Evolutionary conservation across 192 early-diverging fungal species (phyloP).

Genomic region (Chytriomyces confervae): DNA sequence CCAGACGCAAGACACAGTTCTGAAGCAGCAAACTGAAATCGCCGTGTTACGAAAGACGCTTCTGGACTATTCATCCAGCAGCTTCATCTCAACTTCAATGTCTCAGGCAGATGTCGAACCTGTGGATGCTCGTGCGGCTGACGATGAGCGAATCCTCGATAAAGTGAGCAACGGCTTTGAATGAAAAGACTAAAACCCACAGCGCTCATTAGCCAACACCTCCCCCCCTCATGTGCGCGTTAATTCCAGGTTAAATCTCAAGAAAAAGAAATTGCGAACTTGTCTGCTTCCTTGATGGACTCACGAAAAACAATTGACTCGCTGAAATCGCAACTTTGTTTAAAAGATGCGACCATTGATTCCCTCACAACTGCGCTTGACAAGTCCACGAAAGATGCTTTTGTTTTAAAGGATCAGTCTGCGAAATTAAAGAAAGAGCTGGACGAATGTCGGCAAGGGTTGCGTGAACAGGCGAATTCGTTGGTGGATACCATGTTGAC

Average conservation of each 20-base stretch:
- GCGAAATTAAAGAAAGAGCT: not conserved
- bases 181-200: no score
- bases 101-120: no score
- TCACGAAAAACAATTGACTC: not conserved
- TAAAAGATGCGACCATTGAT: not conserved
- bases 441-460: not conserved
- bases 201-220: no score
- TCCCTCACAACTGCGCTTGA: slow-evolving; percentile 8
- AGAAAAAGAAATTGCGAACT: no score
- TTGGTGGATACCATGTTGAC: slow-evolving; percentile 8
- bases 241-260: no score
- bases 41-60: slow-evolving; percentile 18
- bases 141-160: no score
- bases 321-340: not conserved
- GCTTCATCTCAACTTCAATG: not conserved
- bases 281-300: no score
- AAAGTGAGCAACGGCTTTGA: no score
- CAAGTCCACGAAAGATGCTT: not conserved
- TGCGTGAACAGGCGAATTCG: not conserved
- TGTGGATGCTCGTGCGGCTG: no score
- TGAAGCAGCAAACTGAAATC: slow-evolving; percentile 14
- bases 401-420: not conserved
- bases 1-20: slow-evolving; percentile 13
- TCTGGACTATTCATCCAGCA: not conserved
- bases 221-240: no score